A percentile compares a stretch with the other conserved stretches of the same genome.
Evolutionary conservation across 805 yeast genomes (phyloP).

Genomic region (Metschnikowia matae): DNA sequence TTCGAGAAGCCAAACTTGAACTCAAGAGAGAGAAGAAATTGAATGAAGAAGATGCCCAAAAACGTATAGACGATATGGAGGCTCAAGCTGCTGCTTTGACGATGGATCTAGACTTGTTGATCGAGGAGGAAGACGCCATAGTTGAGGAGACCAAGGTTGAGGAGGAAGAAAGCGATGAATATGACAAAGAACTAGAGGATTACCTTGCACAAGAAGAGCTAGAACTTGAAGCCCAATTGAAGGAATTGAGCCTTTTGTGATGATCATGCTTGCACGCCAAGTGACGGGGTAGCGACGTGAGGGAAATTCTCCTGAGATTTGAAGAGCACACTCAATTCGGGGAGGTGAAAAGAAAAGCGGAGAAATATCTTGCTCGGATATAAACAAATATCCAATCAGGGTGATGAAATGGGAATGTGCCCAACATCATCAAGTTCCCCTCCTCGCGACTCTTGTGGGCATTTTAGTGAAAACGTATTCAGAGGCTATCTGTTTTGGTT

Average conservation of each 20-base stretch:
- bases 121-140: constrained; percentile 7
- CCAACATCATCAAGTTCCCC: background rate
- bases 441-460: background rate
- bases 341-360: background rate
- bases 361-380: background rate
- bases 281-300: background rate
- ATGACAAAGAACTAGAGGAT: constrained; percentile 15
- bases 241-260: constrained; percentile 7
- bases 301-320: too few relatives aligned
- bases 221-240: constrained; percentile 18
- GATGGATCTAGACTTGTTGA: constrained; percentile 9
- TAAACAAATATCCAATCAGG: background rate
- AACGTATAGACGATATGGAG: constrained; percentile 8
- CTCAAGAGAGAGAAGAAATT: constrained; percentile 13
- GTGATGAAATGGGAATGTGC: background rate
- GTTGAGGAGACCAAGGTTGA: background rate
- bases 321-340: too few relatives aligned
- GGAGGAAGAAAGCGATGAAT: background rate
- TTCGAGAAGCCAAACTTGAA: constrained; percentile 10
- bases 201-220: constrained; percentile 14
- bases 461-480: background rate
- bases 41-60: constrained; percentile 7
- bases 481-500: background rate
- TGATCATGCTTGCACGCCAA: background rate
- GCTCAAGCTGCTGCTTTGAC: constrained; percentile 12